Evolutionary conservation across 1,284 basidiomycete genomes (phyloP), one percentile per base, ranked within the genome.

Genomic region (Volvariella volvacea): DNA sequence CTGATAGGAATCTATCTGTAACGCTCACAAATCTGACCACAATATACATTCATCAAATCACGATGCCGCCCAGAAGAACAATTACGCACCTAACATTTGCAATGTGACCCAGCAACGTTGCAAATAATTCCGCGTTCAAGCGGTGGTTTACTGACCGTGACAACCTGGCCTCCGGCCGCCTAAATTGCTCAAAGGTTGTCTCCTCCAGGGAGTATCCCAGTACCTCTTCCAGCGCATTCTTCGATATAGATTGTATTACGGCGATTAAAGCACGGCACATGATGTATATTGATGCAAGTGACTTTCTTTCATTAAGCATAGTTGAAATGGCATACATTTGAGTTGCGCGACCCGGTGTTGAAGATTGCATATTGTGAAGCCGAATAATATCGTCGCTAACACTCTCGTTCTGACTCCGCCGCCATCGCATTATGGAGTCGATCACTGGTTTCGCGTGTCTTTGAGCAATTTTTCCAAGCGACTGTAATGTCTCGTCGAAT

Each of bases 341-440:
- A 28, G 67, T 54, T 19, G 60, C 57, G 22, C 71, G 70, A 33
- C 59, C 59, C 4, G 64, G 59, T 2, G 58, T 54, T 1, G 71
- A 63, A 2, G 73, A 70, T 44, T 72, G 71, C n/a, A 65, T 57
- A 47, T 68, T 61, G 50, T 83, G 77, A 19, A 68, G 56, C 19
- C 68, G 66, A 37, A 78, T 65, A 37, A 81, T 61, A 32, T 80
- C 78, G 1, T 71, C 64, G 9, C 71, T 65, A 17, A 86, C 78
- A 15, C 71, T 75, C 48, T 88, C 87, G 33, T 74, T 76, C 57
- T 93, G 88, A 34, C 74, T 80, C 45, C 81, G 74, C 47, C 89
- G 76, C 94, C 94, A 98, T 16, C 86, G 80, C 70, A 87, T 84
- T 43, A 96, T 77, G 3, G 90, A 85, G 50, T 93, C 89, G 25